Evolutionary conservation across 2,329 filamentous ascomycete genomes (phyloP).

Genomic region (Didymosphaeria variabile): DNA sequence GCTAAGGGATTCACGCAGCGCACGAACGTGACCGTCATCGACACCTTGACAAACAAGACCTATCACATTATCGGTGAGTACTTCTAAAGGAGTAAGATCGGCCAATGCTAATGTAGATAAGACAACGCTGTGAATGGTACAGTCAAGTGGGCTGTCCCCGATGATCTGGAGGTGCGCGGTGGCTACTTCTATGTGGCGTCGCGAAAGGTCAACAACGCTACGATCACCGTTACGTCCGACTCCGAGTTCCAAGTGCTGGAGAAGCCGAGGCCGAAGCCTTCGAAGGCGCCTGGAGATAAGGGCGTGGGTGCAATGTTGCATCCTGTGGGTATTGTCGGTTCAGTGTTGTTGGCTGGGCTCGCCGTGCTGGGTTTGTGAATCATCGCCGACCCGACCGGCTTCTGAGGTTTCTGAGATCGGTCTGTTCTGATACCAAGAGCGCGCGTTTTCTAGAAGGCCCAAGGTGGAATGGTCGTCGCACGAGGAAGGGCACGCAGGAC

Average conservation of each 20-base stretch:
- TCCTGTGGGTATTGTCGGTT: neutral
- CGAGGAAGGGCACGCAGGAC: neutral
- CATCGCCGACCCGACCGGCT: neutral
- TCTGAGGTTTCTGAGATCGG: neutral
- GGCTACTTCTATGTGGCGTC: conserved; percentile 5
- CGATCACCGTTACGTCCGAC: neutral
- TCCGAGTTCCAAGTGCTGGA: conserved; percentile 9
- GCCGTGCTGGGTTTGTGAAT: no score
- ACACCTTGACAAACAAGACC: neutral
- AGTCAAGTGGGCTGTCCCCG: neutral
- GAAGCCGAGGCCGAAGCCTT: conserved; percentile 7
- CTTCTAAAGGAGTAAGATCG: neutral
- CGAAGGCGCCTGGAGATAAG: neutral
- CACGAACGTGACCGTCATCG: conserved; percentile 2
- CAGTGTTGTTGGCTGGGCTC: neutral
- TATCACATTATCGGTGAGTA: neutral
- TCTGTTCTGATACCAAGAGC: neutral
- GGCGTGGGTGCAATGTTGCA: no score
- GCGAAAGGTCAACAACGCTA: conserved; percentile 8
- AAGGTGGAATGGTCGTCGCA: neutral
- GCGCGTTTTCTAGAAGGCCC: neutral
- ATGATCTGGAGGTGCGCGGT: conserved; percentile 5
- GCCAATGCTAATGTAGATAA: neutral
- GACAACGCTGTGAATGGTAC: neutral
- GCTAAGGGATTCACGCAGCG: neutral